Evolutionary conservation across 257 asterid species (phyloP), one percentile per base, ranked within the genome.

Genomic region (Osmanthus fragrans): DNA sequence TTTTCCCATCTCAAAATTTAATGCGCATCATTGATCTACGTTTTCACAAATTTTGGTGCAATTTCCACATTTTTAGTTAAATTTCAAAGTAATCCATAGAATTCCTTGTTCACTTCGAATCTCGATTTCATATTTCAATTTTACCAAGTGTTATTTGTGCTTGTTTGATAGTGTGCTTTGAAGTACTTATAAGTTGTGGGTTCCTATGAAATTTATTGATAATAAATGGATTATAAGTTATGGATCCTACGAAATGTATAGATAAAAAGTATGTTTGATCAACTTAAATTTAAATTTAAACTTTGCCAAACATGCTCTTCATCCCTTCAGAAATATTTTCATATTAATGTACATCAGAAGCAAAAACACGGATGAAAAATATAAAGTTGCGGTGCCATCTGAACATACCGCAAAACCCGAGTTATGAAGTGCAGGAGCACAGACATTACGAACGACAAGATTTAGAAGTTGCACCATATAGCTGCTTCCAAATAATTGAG

Each of bases 361-460:
- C 1, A 15, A 47, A 60, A 63, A 18, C 63, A 73, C 42, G 60
- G 15, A 8, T 77, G 18, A 21, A 29, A 33, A 77, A 63, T 10
- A 34, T 42, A 66, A 23, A 9, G 47, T 21, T n/a, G n/a, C n/a
- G 75, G 72, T 75, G 72, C 58, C 49, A 69, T 33, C 76, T 7
- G 70, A 67, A 78, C 94, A 73, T 91, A 96, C 99, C 94, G 99
- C 99, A 88, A 96, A 96, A 39, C 99, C 99, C 39, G 97, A 93
- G 87, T 91, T 89, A 87, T 96, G 97, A 81, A 96, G 97, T 69
- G 95, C 94, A 71, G 99, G 99, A 79, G 96, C 91, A 77, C 97
- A 88, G 40, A 92, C 89, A 76, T 83, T 84, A 32, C 80, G 95
- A 79, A 96, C 83, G 45, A 96, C 84, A 76, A 93, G 97, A 85